A percentile compares a stretch with the other conserved stretches of the same genome.
These are phyloP conservation scores for Fusarium verticillioides DNA, from an alignment of 2,329 filamentous ascomycete species.

Conservation along the genomic window DNA sequence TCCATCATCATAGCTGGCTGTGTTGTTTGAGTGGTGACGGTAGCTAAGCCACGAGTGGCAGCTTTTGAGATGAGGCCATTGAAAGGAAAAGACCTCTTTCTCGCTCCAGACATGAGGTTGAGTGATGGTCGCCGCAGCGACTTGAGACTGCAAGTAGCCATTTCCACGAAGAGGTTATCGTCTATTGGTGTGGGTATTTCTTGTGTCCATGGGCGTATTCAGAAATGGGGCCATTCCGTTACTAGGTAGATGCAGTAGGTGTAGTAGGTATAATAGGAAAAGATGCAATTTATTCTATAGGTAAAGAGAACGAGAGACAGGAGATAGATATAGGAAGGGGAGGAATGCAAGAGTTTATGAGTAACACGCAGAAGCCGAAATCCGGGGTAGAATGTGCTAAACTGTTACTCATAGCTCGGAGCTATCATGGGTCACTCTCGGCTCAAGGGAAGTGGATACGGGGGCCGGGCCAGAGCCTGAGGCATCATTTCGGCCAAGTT, in stretches of 20 bases:
- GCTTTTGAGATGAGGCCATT: constrained; percentile 29
- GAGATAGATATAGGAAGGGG: background rate
- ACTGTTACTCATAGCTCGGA: constrained; percentile 33
- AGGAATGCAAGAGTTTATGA: constrained; percentile 10
- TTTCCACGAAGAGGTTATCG: constrained; percentile 18
- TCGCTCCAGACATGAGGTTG: constrained; percentile 26
- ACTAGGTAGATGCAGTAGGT: background rate
- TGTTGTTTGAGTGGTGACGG: constrained; percentile 28
- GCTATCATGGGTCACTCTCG: constrained; percentile 23
- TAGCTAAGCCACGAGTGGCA: constrained; percentile 26
- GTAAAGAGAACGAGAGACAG: background rate
- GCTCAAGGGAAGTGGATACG: constrained; percentile 29
- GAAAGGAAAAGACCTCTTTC: constrained; percentile 10
- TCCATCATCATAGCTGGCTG: constrained; percentile 29
- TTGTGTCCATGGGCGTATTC: constrained; percentile 15
- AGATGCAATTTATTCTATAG: constrained; percentile 3
- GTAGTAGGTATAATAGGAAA: background rate
- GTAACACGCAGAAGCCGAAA: constrained; percentile 26
- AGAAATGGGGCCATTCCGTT: constrained; percentile 19
- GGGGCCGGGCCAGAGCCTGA: constrained; percentile 9
- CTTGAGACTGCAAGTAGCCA: constrained; percentile 36
- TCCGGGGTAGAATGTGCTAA: constrained; percentile 22
- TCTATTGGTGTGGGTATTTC: constrained; percentile 13
- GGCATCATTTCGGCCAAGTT: constrained; percentile 35
- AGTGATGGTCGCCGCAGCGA: constrained; percentile 37